These are phyloP conservation scores for Phaeosphaeria sp. DNA, from an alignment of 2,329 filamentous ascomycete genomes.

Conservation along the genomic window DNA sequence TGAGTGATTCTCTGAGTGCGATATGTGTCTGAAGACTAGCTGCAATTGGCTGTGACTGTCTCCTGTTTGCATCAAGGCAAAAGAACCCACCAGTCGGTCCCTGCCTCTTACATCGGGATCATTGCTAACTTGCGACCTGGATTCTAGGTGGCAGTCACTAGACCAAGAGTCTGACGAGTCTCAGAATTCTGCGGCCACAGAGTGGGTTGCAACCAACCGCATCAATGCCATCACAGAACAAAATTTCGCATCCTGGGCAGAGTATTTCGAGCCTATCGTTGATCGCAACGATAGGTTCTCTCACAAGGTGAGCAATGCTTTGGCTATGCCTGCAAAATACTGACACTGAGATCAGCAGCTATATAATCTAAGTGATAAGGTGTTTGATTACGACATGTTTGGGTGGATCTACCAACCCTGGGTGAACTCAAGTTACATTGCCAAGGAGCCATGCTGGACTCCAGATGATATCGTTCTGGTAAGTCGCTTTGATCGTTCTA, in stretches of 20 bases:
- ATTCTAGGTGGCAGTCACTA: background rate
- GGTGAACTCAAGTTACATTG: conserved; percentile 2
- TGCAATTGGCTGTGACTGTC: background rate
- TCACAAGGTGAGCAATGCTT: conserved; percentile 17
- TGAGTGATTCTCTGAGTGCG: background rate
- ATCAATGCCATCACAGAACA: conserved; percentile 25
- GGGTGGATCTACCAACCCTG: conserved; percentile 1
- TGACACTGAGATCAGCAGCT: conserved; percentile 5
- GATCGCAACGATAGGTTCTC: conserved; percentile 45
- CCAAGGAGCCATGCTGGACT: background rate
- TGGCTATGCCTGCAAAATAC: background rate
- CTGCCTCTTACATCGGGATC: too few species aligned
- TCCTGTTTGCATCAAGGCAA: background rate
- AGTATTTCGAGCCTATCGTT: conserved; percentile 41
- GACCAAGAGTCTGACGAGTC: conserved; percentile 7
- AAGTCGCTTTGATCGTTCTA: background rate
- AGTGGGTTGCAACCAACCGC: conserved; percentile 21
- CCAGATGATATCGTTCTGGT: conserved; percentile 39
- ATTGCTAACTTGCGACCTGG: background rate
- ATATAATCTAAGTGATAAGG: background rate
- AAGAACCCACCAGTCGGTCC: too few species aligned
- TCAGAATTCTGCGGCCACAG: conserved; percentile 7
- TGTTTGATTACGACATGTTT: conserved; percentile 2
- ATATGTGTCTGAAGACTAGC: background rate
- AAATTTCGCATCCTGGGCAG: conserved; percentile 50